These are phyloP conservation scores for Fusarium burgessii DNA, from an alignment of 2,329 filamentous ascomycete genomes.

Conservation along the genomic window DNA sequence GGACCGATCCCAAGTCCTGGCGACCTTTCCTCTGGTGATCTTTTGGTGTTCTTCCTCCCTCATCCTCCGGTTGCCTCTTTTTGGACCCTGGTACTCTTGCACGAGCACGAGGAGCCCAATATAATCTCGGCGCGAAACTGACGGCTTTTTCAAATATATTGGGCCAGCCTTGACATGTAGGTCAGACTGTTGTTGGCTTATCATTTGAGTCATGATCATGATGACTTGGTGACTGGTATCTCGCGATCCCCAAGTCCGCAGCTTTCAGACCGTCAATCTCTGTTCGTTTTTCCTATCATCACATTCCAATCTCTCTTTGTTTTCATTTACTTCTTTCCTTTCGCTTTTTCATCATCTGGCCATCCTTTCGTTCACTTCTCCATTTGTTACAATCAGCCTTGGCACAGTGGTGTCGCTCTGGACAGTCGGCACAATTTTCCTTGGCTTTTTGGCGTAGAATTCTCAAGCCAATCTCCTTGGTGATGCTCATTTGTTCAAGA, in stretches of 20 bases:
- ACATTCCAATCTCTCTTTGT: accelerated
- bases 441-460: neutral
- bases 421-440: too few species aligned
- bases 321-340: neutral
- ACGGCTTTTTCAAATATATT: neutral
- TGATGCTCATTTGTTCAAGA: neutral
- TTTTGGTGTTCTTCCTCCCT: too few species aligned
- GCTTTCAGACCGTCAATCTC: neutral
- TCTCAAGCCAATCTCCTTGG: neutral
- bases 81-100: neutral
- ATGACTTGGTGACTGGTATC: neutral
- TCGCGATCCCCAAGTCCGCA: neutral
- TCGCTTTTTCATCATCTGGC: too few species aligned
- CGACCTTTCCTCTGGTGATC: too few species aligned
- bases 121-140: neutral
- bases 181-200: neutral
- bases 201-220: neutral
- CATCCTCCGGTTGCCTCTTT: neutral
- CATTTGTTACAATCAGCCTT: neutral
- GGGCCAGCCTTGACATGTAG: neutral
- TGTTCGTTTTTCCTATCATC: neutral
- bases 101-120: neutral
- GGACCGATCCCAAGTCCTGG: too few species aligned
- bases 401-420: neutral
- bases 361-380: neutral